phyloP scores from a whole-genome alignment of 2,329 filamentous ascomycete species.

The Aspergillus brunneoviolaceus region DNA sequence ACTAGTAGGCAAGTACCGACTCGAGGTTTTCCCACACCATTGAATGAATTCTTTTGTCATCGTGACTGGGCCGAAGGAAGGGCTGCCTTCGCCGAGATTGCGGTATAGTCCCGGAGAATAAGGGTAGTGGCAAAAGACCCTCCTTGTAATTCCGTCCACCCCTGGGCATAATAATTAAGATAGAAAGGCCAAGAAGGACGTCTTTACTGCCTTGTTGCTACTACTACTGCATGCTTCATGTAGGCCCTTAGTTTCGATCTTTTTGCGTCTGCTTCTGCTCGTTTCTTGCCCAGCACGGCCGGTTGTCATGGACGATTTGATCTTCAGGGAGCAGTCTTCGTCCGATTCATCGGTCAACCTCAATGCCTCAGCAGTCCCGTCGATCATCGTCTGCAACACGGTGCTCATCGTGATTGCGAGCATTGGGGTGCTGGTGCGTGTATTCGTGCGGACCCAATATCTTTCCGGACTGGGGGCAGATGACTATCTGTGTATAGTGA shows the following conservation, averaged over 20 bases:
- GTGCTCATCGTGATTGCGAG: constrained; percentile 1
- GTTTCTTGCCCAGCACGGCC: neutral
- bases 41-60: neutral
- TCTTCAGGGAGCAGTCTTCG: neutral
- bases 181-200: neutral
- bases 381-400: constrained; percentile 2
- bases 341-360: neutral
- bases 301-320: neutral
- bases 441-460: constrained; percentile 4
- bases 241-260: neutral
- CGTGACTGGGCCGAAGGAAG: neutral
- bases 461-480: neutral
- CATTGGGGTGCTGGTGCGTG: neutral
- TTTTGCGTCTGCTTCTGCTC: neutral
- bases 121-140: neutral
- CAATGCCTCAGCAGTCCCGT: neutral
- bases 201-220: neutral
- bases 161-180: neutral
- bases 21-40: neutral
- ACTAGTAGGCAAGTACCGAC: neutral
- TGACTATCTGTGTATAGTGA: neutral
- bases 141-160: neutral
- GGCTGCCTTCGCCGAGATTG: neutral
- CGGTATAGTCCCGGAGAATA: neutral
- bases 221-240: neutral